A percentile compares a stretch with the other conserved stretches of the same genome.
Evolutionary conservation across 2,329 filamentous ascomycete genomes (phyloP).

Genomic region (Dactylellina sp.): DNA sequence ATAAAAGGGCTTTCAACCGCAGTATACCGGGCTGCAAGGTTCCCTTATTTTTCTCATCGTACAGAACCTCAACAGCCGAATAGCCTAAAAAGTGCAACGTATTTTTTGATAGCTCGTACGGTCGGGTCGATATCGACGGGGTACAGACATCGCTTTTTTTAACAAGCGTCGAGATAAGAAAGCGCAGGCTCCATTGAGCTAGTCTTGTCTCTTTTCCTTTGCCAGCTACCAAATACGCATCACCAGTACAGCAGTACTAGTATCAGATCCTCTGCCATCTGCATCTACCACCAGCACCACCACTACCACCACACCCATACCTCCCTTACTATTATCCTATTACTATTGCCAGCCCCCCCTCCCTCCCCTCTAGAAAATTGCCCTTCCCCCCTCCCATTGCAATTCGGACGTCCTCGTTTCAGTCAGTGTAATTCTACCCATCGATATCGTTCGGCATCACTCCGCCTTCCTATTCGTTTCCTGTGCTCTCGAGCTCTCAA

Average conservation of each 20-base stretch:
- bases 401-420: not conserved
- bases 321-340: not conserved
- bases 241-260: not conserved
- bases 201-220: not conserved
- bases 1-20: conserved; percentile 31
- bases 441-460: conserved; percentile 16
- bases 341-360: too few relatives aligned
- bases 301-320: not conserved
- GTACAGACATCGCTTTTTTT: conserved; percentile 4
- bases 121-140: conserved; percentile 4
- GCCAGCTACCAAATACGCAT: conserved; percentile 22
- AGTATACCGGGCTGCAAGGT: conserved; percentile 12
- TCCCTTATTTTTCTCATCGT: conserved; percentile 14
- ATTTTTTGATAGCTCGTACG: not conserved
- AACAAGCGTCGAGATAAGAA: conserved; percentile 34
- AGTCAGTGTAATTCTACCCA: not conserved
- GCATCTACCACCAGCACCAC: too few relatives aligned
- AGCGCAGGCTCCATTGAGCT: conserved; percentile 15
- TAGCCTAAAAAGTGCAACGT: conserved; percentile 37
- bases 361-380: not conserved
- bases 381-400: not conserved
- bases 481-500: conserved; percentile 26
- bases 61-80: conserved; percentile 42
- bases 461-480: conserved; percentile 5
- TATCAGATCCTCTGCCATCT: conserved; percentile 8